phyloP scores from a whole-genome alignment of 805 yeast genomes.

The Metschnikowia colocasiae region DNA sequence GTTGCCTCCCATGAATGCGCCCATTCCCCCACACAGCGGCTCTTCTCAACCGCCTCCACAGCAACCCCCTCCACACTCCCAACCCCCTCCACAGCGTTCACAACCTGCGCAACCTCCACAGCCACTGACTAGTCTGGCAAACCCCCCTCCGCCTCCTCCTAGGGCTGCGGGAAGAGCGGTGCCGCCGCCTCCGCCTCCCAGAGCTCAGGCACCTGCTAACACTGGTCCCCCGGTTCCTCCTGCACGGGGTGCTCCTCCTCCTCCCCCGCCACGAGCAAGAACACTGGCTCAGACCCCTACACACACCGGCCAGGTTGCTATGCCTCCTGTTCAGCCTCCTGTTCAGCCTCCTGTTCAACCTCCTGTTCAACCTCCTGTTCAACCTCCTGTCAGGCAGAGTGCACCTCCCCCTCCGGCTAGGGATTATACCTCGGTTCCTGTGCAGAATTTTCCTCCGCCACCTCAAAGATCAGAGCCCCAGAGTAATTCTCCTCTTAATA shows the following conservation, averaged over 20 bases:
- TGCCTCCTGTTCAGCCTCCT: background rate
- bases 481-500: background rate
- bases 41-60: background rate
- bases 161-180: conserved; percentile 1
- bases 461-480: background rate
- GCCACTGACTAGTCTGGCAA: background rate
- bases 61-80: background rate
- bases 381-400: conserved; percentile 4
- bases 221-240: background rate
- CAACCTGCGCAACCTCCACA: background rate
- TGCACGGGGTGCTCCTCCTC: conserved; percentile 4
- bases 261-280: conserved; percentile 3
- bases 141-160: conserved; percentile 1
- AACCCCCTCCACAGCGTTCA: background rate
- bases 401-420: conserved; percentile 2
- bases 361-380: conserved; percentile 6
- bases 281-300: background rate
- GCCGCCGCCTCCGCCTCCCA: conserved; percentile 7
- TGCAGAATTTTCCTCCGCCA: background rate
- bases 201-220: background rate
- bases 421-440: background rate
- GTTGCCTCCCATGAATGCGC: conserved; percentile 12
- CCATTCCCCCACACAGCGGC: conserved; percentile 5
- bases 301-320: background rate
- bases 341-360: conserved; percentile 4